Evolutionary conservation across 2,329 filamentous ascomycete genomes (phyloP).

Genomic region (Aurifilum marmelostoma): DNA sequence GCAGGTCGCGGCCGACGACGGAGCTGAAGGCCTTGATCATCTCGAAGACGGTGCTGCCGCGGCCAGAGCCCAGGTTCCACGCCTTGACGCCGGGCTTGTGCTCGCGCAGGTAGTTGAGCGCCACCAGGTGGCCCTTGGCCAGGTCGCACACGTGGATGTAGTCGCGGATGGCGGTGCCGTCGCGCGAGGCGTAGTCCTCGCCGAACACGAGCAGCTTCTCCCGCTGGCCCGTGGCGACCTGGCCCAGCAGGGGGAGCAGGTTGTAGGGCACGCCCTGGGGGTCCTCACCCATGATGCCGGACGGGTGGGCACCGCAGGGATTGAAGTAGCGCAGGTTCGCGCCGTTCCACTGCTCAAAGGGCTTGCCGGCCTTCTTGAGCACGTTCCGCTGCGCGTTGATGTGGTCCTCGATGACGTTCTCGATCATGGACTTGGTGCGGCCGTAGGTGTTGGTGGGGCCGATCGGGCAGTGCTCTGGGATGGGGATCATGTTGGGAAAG

Average conservation of each 20-base stretch:
- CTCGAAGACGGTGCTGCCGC: conserved; percentile 93
- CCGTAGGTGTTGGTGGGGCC: conserved; percentile 98
- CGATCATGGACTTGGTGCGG: conserved; percentile 91
- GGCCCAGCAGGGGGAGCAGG: conserved; percentile 87
- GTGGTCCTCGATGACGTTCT: conserved; percentile 88
- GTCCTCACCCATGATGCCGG: conserved; percentile 97
- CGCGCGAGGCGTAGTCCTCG: conserved; percentile 87
- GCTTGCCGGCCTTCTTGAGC: conserved; percentile 76
- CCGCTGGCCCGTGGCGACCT: conserved; percentile 93
- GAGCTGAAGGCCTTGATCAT: conserved; percentile 94
- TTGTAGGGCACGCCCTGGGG: conserved; percentile 96
- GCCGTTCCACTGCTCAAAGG: conserved; percentile 84
- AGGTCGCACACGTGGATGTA: conserved; percentile 97
- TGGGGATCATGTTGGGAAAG: conserved; percentile 97
- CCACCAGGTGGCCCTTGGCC: conserved; percentile 81
- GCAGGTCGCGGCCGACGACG: conserved; percentile 82
- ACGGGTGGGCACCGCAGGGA: conserved; percentile 91
- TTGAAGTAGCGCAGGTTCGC: conserved; percentile 97
- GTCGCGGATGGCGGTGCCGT: conserved; percentile 93
- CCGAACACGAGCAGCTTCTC: conserved; percentile 95
- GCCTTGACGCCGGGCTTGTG: conserved; percentile 87
- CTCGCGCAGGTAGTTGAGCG: conserved; percentile 85
- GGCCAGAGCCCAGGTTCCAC: conserved; percentile 96
- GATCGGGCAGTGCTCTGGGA: conserved; percentile 94
- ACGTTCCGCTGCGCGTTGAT: conserved; percentile 86